Evolutionary conservation across 306 rosid genomes (phyloP).

Genomic region (Dalbergia cultrata): DNA sequence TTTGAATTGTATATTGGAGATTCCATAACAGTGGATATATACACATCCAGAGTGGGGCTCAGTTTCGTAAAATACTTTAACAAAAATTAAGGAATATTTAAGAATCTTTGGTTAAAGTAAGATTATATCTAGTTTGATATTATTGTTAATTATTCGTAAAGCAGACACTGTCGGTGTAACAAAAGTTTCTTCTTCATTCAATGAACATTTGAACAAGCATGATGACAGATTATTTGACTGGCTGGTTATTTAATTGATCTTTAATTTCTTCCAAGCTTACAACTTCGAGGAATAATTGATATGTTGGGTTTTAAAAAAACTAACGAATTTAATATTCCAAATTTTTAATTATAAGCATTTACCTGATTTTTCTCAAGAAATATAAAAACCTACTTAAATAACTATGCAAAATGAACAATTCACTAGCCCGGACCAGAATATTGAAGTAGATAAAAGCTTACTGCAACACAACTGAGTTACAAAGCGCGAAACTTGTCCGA

Average conservation of each 20-base stretch:
- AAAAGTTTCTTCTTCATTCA: slow-evolving; percentile 34
- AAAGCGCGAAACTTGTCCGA: too few relatives aligned
- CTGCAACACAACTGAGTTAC: too few relatives aligned
- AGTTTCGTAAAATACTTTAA: slow-evolving; percentile 6
- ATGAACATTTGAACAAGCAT: slow-evolving; percentile 33
- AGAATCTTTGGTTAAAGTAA: slow-evolving; percentile 34
- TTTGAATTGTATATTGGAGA: slow-evolving; percentile 43
- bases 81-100: slow-evolving; percentile 20
- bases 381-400: too few relatives aligned
- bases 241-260: slow-evolving; percentile 14
- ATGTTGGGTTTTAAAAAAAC: background rate
- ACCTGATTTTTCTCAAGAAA: too few relatives aligned
- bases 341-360: too few relatives aligned
- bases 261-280: background rate
- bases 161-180: slow-evolving; percentile 51
- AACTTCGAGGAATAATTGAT: background rate
- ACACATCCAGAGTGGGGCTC: slow-evolving; percentile 31
- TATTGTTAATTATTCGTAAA: slow-evolving; percentile 24
- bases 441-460: too few relatives aligned
- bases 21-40: background rate
- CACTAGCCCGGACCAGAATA: too few relatives aligned
- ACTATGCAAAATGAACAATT: too few relatives aligned
- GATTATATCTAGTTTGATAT: background rate
- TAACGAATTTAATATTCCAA: too few relatives aligned
- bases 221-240: slow-evolving; percentile 16